Evolutionary conservation across 805 yeast genomes (phyloP).

Genomic region (Cyberlindnera veronae): DNA sequence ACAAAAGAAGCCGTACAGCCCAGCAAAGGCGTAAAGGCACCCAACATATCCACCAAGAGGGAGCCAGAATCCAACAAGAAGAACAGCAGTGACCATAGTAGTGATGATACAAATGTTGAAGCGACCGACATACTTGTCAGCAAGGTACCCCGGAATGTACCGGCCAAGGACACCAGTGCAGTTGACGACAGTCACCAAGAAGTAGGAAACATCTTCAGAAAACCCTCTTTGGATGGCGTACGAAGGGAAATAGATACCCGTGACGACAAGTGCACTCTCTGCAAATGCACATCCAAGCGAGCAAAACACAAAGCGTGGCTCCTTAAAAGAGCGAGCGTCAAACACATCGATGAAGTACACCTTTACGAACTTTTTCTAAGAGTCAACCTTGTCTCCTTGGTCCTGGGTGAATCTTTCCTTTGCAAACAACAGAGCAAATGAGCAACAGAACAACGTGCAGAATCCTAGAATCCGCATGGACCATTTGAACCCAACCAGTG

Average conservation of each 20-base stretch:
- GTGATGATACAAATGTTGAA: slow-evolving; percentile 42
- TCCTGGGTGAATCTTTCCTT: slow-evolving; percentile 35
- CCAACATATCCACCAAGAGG: slow-evolving; percentile 33
- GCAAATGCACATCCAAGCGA: slow-evolving; percentile 41
- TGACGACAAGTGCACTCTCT: slow-evolving; percentile 42
- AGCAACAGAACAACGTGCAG: slow-evolving; percentile 35
- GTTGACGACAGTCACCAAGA: slow-evolving; percentile 40
- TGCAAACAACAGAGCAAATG: slow-evolving; percentile 31
- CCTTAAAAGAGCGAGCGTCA: slow-evolving; percentile 38
- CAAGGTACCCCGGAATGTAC: slow-evolving; percentile 30
- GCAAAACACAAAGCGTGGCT: slow-evolving; percentile 39
- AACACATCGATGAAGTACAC: slow-evolving; percentile 9
- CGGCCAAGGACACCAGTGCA: slow-evolving; percentile 34
- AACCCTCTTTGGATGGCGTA: slow-evolving; percentile 31
- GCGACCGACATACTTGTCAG: slow-evolving; percentile 39
- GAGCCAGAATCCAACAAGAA: slow-evolving; percentile 35
- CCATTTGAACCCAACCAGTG: slow-evolving; percentile 50
- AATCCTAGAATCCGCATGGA: slow-evolving; percentile 50
- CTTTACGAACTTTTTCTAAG: background rate
- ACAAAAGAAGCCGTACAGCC: slow-evolving; percentile 47
- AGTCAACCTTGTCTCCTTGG: background rate
- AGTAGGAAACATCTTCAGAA: slow-evolving; percentile 32
- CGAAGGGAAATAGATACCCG: slow-evolving; percentile 48
- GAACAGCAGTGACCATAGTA: slow-evolving; percentile 31
- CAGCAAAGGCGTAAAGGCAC: slow-evolving; percentile 36